A percentile compares a stretch with the other conserved stretches of the same genome.
phyloP scores from a whole-genome alignment of 2,329 filamentous ascomycete genomes.

The Verticillium nubilum region DNA sequence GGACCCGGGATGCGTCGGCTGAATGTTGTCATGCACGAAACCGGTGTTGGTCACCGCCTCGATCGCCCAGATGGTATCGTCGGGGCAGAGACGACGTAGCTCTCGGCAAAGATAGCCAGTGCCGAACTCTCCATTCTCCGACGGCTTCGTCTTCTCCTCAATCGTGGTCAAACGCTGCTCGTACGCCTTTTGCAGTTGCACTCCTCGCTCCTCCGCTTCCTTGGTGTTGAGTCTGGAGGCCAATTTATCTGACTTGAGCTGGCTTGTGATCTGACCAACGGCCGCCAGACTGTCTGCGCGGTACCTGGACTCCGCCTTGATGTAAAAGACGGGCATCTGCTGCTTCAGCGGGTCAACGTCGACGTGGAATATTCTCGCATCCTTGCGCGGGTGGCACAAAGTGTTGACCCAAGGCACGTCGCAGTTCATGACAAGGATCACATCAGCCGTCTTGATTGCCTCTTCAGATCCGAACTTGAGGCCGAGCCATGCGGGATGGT shows the following conservation, averaged over 20 bases:
- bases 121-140: constrained; percentile 45
- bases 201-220: constrained; percentile 37
- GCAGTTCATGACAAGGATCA: constrained; percentile 80
- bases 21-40: constrained; percentile 66
- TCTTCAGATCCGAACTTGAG: constrained; percentile 70
- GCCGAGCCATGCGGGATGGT: constrained; percentile 64
- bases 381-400: constrained; percentile 48
- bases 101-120: constrained; percentile 32
- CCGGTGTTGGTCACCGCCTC: constrained; percentile 71
- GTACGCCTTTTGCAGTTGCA: constrained; percentile 52
- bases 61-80: constrained; percentile 65
- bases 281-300: constrained; percentile 60
- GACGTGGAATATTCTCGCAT: constrained; percentile 56
- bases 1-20: constrained; percentile 60
- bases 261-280: constrained; percentile 62
- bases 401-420: constrained; percentile 95
- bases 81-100: constrained; percentile 26
- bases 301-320: constrained; percentile 60
- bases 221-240: constrained; percentile 30
- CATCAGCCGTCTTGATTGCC: constrained; percentile 69
- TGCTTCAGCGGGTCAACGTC: constrained; percentile 64
- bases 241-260: constrained; percentile 45
- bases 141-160: constrained; percentile 48
- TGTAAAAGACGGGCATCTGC: constrained; percentile 69
- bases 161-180: constrained; percentile 55